Evolutionary conservation across 2,329 filamentous ascomycete genomes (phyloP), one percentile per base, ranked within the genome.

Genomic region (Phyllachora maydis): DNA sequence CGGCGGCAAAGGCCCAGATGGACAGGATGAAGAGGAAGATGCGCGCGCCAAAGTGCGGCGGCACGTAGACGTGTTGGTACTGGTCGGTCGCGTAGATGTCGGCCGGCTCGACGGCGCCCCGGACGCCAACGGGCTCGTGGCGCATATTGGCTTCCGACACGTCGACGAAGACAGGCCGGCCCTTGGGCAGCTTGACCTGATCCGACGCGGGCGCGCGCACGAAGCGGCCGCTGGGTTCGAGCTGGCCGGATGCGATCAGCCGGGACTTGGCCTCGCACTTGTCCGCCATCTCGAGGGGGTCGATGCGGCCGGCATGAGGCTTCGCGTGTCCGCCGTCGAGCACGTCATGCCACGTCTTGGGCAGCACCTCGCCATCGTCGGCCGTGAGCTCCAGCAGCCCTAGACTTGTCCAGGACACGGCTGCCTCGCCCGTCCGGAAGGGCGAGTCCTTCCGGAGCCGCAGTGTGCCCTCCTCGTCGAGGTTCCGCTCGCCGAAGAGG

Each of bases 151-250:
- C 47, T 25, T 76, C 65, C 8, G 64, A 58, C 6, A 85, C 74
- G 23, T 77, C 65, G 11, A 91, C 52, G 39, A 98, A 95, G 4
- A 92, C 83, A 10, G 59, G 53, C 22, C 61, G 63, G 18, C 78
- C 77, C 46, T 90, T 92, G 4, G 82, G 78, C 17, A 95, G 83
- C 39, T 90, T 81, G 33, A 93, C 78, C 42, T 91, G 82, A 43
- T 98, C 88, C 1, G 82, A 92, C 11, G 81, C 83, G 8, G 88
- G 88, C n/a, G 82, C 79, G 21, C 81, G 70, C 13, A 93, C 85
- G 42, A 83, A 95, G 28, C 61, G 66, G 4, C 88, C 88, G 35
- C 85, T 68, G 3, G 63, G 61, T 10, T 68, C 41, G 28, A 91
- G 45, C 28, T 67, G 56, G 1, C 52, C 46, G 0, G 56, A 45